Evolutionary conservation across 495 filamentous ascomycete species (phyloP).

Genomic region (Penicillium herquei): DNA sequence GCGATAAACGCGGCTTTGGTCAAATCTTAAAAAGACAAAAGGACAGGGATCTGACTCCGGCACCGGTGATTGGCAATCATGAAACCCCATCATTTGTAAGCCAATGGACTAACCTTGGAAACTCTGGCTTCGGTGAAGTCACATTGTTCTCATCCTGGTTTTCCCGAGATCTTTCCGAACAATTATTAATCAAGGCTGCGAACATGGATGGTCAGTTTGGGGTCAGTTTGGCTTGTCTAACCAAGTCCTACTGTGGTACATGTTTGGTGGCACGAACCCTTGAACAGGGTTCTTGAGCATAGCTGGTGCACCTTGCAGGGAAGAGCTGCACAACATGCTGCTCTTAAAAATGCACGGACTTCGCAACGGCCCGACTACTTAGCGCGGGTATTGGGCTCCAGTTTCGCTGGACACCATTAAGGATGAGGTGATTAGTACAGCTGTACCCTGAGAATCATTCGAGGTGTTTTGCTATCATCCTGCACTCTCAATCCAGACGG

Average conservation of each 20-base stretch:
- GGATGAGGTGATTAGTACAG: too few species aligned
- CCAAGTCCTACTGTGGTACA: too few species aligned
- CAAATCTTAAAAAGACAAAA: background rate
- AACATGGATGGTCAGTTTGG: background rate
- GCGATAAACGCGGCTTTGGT: conserved; percentile 18
- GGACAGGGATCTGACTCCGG: background rate
- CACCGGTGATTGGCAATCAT: background rate
- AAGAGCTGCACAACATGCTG: conserved; percentile 1
- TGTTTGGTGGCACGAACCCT: too few species aligned
- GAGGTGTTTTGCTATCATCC: too few species aligned
- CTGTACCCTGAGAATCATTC: too few species aligned
- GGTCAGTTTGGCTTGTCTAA: background rate
- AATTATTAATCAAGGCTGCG: background rate
- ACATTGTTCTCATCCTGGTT: background rate
- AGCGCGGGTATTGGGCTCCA: background rate
- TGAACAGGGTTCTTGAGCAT: too few species aligned
- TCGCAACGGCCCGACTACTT: background rate
- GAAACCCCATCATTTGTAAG: background rate
- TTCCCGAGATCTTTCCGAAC: background rate
- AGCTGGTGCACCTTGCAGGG: background rate
- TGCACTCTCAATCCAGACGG: too few species aligned
- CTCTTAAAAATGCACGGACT: background rate
- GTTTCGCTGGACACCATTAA: too few species aligned
- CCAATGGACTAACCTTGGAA: background rate
- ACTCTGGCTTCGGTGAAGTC: background rate